These are phyloP conservation scores for Vaccinium corymbosum DNA, from an alignment of 148 eudicot genomes.

Conservation along the genomic window DNA sequence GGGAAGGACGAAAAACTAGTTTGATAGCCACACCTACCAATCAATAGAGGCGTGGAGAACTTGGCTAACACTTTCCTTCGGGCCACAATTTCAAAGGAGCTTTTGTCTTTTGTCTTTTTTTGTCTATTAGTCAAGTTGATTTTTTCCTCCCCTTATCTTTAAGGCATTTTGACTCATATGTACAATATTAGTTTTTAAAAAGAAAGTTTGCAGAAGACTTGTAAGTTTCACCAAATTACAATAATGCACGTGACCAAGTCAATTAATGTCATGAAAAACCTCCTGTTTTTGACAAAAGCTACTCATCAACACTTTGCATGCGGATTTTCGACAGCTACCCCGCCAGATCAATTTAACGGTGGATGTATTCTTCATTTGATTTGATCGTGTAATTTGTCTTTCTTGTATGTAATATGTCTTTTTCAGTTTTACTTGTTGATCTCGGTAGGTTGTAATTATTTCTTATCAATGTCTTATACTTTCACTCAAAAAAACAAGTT, in stretches of 20 bases:
- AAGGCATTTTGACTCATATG: neutral
- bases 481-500: neutral
- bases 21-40: conserved; percentile 10
- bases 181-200: neutral
- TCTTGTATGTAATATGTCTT: too few relatives aligned
- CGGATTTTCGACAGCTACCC: too few relatives aligned
- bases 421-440: too few relatives aligned
- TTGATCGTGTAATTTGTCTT: too few relatives aligned
- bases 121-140: neutral
- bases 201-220: neutral
- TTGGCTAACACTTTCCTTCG: neutral
- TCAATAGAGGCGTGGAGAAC: conserved; percentile 7
- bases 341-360: too few relatives aligned
- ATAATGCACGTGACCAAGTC: neutral
- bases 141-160: neutral
- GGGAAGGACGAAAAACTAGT: too few relatives aligned
- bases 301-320: too few relatives aligned
- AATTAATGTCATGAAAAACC: neutral
- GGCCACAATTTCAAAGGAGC: neutral
- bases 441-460: too few relatives aligned
- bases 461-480: too few relatives aligned
- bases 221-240: neutral
- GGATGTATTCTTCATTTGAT: too few relatives aligned
- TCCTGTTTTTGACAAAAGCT: too few relatives aligned
- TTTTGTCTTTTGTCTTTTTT: neutral